phyloP scores from a whole-genome alignment of 192 early-diverging fungal species.

The Dissophora globulifera region DNA sequence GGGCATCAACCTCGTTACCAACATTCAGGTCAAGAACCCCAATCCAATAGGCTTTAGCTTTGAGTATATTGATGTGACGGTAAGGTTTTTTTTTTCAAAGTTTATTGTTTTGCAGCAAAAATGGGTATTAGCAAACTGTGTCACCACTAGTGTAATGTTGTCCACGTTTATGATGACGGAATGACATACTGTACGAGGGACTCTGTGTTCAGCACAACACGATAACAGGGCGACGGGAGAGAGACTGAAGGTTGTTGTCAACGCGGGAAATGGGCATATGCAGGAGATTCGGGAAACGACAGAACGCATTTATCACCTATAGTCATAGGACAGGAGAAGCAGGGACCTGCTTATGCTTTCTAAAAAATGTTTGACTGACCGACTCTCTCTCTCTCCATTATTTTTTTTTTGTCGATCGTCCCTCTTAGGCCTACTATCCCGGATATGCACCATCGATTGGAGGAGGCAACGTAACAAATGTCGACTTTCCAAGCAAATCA shows the following conservation, averaged over 20 bases:
- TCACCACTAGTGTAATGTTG: no score
- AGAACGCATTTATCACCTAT: no score
- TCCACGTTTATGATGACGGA: not conserved
- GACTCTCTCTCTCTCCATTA: not conserved
- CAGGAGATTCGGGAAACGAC: no score
- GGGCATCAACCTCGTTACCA: slow-evolving; percentile 24
- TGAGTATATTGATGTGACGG: slow-evolving; percentile 17
- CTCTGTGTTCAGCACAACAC: no score
- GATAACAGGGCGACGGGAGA: no score
- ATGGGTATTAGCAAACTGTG: no score
- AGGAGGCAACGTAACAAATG: slow-evolving; percentile 19
- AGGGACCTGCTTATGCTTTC: no score
- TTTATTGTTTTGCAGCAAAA: no score
- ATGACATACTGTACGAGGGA: not conserved
- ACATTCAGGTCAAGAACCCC: slow-evolving; percentile 39
- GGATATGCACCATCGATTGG: slow-evolving; percentile 26
- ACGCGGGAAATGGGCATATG: no score
- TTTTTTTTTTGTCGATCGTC: not conserved
- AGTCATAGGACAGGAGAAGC: no score
- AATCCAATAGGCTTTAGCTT: slow-evolving; percentile 43
- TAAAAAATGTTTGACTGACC: not conserved
- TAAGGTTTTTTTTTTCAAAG: slow-evolving; percentile 18
- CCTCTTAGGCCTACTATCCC: slow-evolving; percentile 42
- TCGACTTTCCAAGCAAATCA: slow-evolving; percentile 24
- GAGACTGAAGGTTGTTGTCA: no score